Evolutionary conservation across 2,329 filamentous ascomycete species (phyloP), one percentile per base, ranked within the genome.

Genomic region (Exophiala phaeomuriformis): DNA sequence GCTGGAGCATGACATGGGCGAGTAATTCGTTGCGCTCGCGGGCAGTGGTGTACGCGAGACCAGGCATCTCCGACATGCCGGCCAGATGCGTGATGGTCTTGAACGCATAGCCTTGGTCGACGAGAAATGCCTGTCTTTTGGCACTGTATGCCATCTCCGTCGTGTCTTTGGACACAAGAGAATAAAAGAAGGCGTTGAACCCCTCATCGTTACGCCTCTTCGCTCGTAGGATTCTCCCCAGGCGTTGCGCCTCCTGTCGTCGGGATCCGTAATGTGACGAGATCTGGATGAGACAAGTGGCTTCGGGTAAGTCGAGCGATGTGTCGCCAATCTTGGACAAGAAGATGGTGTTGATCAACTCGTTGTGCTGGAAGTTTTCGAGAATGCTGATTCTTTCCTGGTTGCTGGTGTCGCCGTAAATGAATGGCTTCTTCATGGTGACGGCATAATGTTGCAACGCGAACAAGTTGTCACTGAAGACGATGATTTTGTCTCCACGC

Each of bases 181-280:
- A 95, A 72, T 98, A 98, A 75, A 98, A 98, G 71, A 97, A 98
- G 0, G 93, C 93, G 67, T 98, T 98, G 71, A 98, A 98, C 5
- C 93, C 93, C 69, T 97, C 93, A 63, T 98, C 93, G 64, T 96
- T 97, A 67, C 93, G 81, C 12, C 93, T 83, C 72, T 98, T 98
- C 9, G 93, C 93, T 71, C 93, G 82, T 2, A 98, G 80, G 64
- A 98, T 97, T 48, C 93, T 85, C 2, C 93, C 93, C 0, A 97
- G 77, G 2, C 93, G 83, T 68, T 97, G 93, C 0, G 93, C 93
- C 73, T 98, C 93, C 70, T 97, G 93, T 73, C 93, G 85, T 63
- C 93, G 88, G 6, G 91, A 97, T 58, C 93, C 93, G 65, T 96
- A 98, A 67, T 98, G 93, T 0, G 91, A 95, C 0, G 91, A 96